Evolutionary conservation across 257 asterid genomes (phyloP), one percentile per base, ranked within the genome.

Genomic region (Solanum medicagineum): DNA sequence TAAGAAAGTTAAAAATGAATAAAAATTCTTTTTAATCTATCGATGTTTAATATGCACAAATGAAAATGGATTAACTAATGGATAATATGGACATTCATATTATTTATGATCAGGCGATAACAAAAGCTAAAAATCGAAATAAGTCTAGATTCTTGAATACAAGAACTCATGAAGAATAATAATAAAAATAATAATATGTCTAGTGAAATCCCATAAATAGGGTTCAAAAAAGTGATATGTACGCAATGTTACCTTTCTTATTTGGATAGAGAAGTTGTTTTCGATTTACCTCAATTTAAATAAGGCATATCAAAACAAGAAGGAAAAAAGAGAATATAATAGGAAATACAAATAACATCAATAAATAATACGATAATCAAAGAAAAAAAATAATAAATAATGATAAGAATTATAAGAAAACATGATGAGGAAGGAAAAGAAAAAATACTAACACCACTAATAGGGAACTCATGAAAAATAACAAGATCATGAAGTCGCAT

Each of bases 221-320:
- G 1, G 0, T 56, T 7, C 3, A 11, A 10, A 4, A 56, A 9
- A 10, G 3, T 19, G 8, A 0, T 56, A 20, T 56, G 5, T 7
- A 56, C 2, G 5, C 24, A 56, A 0, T 10, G 0, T 56, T 56
- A 56, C 1, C 3, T 56, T 10, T 0, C 20, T 17, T 56, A 56
- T 3, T 22, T 17, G 12, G 24, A 0, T 56, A 19, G 5, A 19
- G 8, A 17, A 17, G 8, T 17, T 17, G 3, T 17, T 17, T 17
- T 56, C 24, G 3, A 56, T 17, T 56, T 2, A 56, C 8, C 62
- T 56, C 5, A 1, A 0, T 4, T 56, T 9, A 56, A 56, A 1
- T 56, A 56, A 56, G 24, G 3, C 62, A 56, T 56, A 56, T 17
- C 1, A 19, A 17, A 56, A 56, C 62, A 19, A 56, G 11, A 55